These are phyloP conservation scores for Arthrobotrys iridis DNA, from an alignment of 2,329 filamentous ascomycete genomes.

Conservation along the genomic window DNA sequence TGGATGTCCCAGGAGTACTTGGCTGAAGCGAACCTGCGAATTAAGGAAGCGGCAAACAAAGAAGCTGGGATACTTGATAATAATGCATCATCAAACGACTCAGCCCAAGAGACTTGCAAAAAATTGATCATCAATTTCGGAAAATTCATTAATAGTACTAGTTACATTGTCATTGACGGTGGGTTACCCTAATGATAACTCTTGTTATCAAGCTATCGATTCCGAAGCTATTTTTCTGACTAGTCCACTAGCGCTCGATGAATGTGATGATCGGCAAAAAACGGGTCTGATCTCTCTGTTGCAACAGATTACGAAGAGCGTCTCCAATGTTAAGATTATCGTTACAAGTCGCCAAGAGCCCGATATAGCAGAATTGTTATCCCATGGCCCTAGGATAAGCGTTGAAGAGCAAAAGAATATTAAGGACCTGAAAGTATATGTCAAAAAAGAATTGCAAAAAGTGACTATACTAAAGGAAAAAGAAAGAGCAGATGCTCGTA, in stretches of 20 bases:
- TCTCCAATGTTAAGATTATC: slow-evolving; percentile 19
- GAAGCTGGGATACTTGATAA: not conserved
- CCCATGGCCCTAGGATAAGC: slow-evolving; percentile 13
- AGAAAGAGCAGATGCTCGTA: slow-evolving; percentile 32
- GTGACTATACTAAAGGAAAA: slow-evolving; percentile 26
- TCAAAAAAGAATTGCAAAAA: slow-evolving; percentile 33
- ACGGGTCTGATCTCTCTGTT: slow-evolving; percentile 23
- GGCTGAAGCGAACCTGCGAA: not conserved
- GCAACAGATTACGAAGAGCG: not conserved
- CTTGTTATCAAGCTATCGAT: too few species aligned
- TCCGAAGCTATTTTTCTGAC: not conserved
- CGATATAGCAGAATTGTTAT: slow-evolving; percentile 18
- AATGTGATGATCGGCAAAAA: slow-evolving; percentile 30
- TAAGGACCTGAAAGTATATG: slow-evolving; percentile 42
- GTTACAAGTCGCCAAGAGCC: slow-evolving; percentile 37
- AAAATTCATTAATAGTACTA: not conserved
- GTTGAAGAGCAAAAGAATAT: slow-evolving; percentile 32
- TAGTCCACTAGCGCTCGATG: slow-evolving; percentile 16
- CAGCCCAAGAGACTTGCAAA: not conserved
- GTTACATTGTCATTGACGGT: slow-evolving; percentile 31
- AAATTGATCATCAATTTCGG: slow-evolving; percentile 19
- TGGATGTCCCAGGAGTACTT: slow-evolving; percentile 18
- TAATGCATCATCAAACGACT: not conserved
- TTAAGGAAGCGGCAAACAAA: not conserved
- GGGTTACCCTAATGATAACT: too few species aligned